Evolutionary conservation across 2,329 filamentous ascomycete species (phyloP).

Genomic region (Aspergillus persii): DNA sequence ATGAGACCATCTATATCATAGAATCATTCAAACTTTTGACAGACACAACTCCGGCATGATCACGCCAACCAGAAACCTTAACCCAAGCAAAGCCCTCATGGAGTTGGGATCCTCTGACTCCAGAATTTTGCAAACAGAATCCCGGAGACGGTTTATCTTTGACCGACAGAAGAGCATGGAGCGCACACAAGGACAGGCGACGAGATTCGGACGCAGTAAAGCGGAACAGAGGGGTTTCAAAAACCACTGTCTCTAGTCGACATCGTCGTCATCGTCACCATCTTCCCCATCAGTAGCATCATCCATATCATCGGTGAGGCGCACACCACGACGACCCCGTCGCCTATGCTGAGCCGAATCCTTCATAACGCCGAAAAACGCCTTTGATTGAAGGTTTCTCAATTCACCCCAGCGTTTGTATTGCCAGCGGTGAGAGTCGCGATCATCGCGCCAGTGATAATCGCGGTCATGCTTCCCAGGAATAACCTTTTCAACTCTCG

Average conservation of each 20-base stretch:
- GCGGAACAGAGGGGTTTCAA: conserved; percentile 2
- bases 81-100: conserved; percentile 10
- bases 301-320: conserved; percentile 54
- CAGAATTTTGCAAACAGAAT: background rate
- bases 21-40: conserved; percentile 15
- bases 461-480: conserved; percentile 41
- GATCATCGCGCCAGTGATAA: conserved; percentile 35
- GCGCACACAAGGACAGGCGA: conserved; percentile 14
- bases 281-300: conserved; percentile 58
- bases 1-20: conserved; percentile 15
- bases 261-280: conserved; percentile 53
- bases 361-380: conserved; percentile 46
- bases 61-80: conserved; percentile 17
- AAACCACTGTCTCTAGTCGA: conserved; percentile 14
- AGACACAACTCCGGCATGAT: conserved; percentile 20
- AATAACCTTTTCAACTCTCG: conserved; percentile 66
- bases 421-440: conserved; percentile 36
- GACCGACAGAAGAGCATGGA: conserved; percentile 4
- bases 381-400: conserved; percentile 35
- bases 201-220: conserved; percentile 11
- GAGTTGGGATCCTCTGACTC: conserved; percentile 5
- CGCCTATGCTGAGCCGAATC: conserved; percentile 32
- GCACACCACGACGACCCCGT: conserved; percentile 24
- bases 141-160: background rate
- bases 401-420: conserved; percentile 29